Conservation (phyloP, 1,139 yeast genomes). For the Lodderomyces pseudojiufengensis region DNA sequence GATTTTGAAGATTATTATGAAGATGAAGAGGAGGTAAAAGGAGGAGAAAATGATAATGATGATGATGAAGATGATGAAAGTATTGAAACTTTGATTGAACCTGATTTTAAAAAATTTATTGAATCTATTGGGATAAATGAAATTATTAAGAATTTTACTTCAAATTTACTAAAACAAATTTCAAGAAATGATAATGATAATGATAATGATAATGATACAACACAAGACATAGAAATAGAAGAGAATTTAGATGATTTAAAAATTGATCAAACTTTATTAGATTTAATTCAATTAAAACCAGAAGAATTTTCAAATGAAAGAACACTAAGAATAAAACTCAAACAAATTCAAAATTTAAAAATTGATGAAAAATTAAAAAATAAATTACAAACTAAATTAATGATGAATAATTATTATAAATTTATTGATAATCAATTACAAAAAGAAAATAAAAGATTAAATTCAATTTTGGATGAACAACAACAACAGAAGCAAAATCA, state of each 20-base stretch:
- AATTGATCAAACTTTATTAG: conserved; percentile 1
- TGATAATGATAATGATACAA: no score
- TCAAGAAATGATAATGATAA: conserved; percentile 13
- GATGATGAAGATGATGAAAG: conserved; percentile 7
- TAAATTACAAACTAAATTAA: conserved; percentile 62
- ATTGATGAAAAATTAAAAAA: conserved; percentile 55
- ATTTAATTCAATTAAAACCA: conserved; percentile 38
- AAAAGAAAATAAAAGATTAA: conserved; percentile 15
- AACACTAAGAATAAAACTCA: conserved; percentile 54
- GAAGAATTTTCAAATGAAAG: conserved; percentile 50
- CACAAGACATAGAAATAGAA: conserved; percentile 7
- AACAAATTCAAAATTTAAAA: conserved; percentile 47
- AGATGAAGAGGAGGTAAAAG: conserved; percentile 17
- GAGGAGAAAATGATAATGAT: conserved; percentile 12
- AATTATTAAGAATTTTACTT: conserved; percentile 50
- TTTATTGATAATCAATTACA: conserved; percentile 34
- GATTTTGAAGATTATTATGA: conserved; percentile 22
- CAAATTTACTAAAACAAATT: conserved; percentile 49
- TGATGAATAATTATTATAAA: conserved; percentile 70
- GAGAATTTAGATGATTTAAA: conserved; percentile 17
- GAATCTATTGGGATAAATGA: conserved; percentile 57
- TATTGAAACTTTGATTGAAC: not conserved
- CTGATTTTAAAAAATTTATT: conserved; percentile 18
- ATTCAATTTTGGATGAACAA: conserved; percentile 7
- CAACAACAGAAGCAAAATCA: no score